These are phyloP conservation scores for Astrephomene gubernaculifera DNA, from an alignment of 139 green algal species.

Conservation along the genomic window DNA sequence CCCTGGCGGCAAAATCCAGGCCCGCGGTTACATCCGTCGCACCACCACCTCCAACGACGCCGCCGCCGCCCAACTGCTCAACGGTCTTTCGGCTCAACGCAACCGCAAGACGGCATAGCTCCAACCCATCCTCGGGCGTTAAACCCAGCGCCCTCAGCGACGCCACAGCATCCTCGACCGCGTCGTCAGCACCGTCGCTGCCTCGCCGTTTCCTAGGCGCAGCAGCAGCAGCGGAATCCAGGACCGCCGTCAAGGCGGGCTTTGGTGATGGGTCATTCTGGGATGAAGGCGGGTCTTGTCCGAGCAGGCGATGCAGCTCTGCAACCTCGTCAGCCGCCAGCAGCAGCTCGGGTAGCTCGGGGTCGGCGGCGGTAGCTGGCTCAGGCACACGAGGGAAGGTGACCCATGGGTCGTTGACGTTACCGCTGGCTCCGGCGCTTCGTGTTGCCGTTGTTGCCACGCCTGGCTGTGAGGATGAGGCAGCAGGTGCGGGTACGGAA, in stretches of 20 bases:
- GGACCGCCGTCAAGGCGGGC: too few relatives aligned
- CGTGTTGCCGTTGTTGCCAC: too few relatives aligned
- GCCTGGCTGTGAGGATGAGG: too few relatives aligned
- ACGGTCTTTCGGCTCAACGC: slow-evolving; percentile 29
- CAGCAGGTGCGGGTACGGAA: too few relatives aligned
- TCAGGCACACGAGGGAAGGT: slow-evolving; percentile 17
- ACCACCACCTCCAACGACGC: not conserved
- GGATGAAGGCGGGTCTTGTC: not conserved
- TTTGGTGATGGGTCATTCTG: too few relatives aligned
- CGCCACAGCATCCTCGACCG: slow-evolving; percentile 29
- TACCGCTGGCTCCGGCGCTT: too few relatives aligned
- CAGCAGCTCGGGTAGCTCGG: slow-evolving; percentile 37
- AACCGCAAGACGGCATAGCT: slow-evolving; percentile 14
- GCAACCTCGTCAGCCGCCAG: slow-evolving; percentile 33
- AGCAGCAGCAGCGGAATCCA: too few relatives aligned
- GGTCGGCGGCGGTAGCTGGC: not conserved
- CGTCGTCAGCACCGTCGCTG: not conserved
- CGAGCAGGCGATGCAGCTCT: slow-evolving; percentile 48
- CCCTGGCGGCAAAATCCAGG: slow-evolving; percentile 9
- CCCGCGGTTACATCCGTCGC: slow-evolving; percentile 16
- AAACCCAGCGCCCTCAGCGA: slow-evolving; percentile 24
- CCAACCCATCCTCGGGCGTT: slow-evolving; percentile 10
- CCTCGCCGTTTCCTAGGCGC: not conserved
- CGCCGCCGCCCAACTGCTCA: not conserved
- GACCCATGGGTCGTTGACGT: slow-evolving; percentile 13